phyloP scores from a whole-genome alignment of 257 asterid species.

The Gardenia jasminoides region DNA sequence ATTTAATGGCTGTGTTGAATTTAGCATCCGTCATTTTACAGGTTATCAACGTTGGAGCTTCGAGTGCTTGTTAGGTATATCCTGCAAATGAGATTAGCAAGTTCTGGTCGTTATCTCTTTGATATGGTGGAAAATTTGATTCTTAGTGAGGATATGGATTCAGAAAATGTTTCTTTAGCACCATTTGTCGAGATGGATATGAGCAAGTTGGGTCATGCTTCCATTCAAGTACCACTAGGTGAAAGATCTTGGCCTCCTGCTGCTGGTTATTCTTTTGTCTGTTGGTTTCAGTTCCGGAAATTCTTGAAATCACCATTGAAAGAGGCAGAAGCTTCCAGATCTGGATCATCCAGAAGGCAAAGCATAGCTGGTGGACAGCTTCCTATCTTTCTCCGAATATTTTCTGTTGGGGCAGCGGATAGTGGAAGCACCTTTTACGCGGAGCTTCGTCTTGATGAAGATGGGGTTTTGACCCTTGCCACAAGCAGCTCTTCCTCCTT shows the following conservation, averaged over 20 bases:
- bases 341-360: slow-evolving; percentile 54
- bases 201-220: slow-evolving; percentile 95
- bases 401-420: slow-evolving; percentile 90
- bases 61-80: slow-evolving; percentile 83
- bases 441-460: slow-evolving; percentile 84
- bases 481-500: slow-evolving; percentile 91
- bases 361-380: slow-evolving; percentile 47
- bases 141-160: slow-evolving; percentile 67
- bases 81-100: slow-evolving; percentile 67
- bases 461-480: slow-evolving; percentile 83
- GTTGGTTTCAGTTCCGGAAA: slow-evolving; percentile 93
- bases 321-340: slow-evolving; percentile 63
- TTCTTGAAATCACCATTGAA: slow-evolving; percentile 60
- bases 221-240: slow-evolving; percentile 96
- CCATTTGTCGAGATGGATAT: slow-evolving; percentile 92
- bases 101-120: slow-evolving; percentile 73
- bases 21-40: slow-evolving; percentile 34
- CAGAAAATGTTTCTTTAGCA: slow-evolving; percentile 87
- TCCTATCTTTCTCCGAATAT: slow-evolving; percentile 65
- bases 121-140: slow-evolving; percentile 93
- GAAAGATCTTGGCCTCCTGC: slow-evolving; percentile 99
- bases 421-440: slow-evolving; percentile 68
- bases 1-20: slow-evolving; percentile 3
- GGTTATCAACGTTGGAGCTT: slow-evolving; percentile 86
- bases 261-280: slow-evolving; percentile 97